Percentiles rank a stretch among this genome's conserved stretches.
phyloP scores from a whole-genome alignment of 345 rosid genomes.

The Turnera subulata region DNA sequence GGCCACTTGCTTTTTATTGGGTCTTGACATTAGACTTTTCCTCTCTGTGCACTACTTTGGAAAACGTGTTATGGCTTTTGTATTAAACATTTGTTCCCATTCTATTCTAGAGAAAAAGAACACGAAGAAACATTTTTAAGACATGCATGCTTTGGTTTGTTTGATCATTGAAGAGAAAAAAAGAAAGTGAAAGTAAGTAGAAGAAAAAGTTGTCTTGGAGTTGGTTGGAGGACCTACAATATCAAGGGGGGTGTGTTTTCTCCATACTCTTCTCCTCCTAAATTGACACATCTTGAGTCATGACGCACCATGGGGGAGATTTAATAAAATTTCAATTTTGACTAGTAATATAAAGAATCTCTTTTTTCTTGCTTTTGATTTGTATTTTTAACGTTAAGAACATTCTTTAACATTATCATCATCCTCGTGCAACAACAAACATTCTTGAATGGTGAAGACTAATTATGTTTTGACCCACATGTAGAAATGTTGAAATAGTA shows the following conservation, averaged over 20 bases:
- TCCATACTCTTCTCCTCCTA: not conserved
- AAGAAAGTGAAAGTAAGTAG: too few species aligned
- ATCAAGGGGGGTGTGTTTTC: too few species aligned
- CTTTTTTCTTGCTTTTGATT: too few species aligned
- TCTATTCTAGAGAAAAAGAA: not conserved
- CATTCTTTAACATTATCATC: too few species aligned
- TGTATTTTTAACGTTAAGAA: too few species aligned
- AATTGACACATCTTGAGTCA: too few species aligned
- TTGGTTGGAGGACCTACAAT: not conserved
- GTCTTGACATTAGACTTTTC: not conserved
- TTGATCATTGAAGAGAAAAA: not conserved
- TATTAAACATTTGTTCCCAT: not conserved
- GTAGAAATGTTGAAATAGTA: not conserved
- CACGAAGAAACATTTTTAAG: not conserved
- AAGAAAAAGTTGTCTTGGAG: too few species aligned
- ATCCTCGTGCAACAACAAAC: not conserved
- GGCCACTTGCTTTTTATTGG: slow-evolving; percentile 8
- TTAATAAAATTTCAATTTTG: too few species aligned
- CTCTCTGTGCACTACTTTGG: slow-evolving; percentile 9
- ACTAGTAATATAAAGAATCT: too few species aligned
- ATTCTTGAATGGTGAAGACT: not conserved
- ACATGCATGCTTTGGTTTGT: not conserved
- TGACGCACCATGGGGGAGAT: too few species aligned
- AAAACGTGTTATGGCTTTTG: not conserved
- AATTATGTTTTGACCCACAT: not conserved